Percentiles rank a stretch among this genome's conserved stretches.
phyloP scores from a whole-genome alignment of 148 eudicot genomes.

The Hydrangea macrophylla region DNA sequence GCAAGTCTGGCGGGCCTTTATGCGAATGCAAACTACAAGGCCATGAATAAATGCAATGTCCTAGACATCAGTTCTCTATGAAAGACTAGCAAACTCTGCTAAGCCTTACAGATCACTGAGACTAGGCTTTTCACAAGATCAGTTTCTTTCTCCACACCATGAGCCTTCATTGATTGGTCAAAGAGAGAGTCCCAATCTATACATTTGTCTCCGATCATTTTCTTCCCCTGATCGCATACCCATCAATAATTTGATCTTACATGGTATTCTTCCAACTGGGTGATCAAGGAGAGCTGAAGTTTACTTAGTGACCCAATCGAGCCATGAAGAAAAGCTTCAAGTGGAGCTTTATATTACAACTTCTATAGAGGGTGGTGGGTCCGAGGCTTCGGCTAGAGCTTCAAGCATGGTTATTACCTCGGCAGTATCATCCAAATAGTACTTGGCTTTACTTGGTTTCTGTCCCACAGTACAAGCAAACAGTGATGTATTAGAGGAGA shows the following conservation, averaged over 20 bases:
- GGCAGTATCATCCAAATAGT: constrained; percentile 42
- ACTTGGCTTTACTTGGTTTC: constrained; percentile 45
- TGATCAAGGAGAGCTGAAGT: constrained; percentile 3
- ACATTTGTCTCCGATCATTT: neutral
- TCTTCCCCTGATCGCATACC: constrained; percentile 1
- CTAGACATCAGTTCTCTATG: neutral
- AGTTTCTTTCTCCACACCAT: neutral
- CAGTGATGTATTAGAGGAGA: constrained; percentile 30
- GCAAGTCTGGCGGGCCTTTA: neutral
- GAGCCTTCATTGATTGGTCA: neutral
- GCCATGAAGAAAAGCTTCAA: constrained; percentile 1
- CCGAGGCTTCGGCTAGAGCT: constrained; percentile 35
- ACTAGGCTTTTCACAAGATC: neutral
- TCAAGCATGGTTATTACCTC: constrained; percentile 43
- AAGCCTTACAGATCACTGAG: neutral
- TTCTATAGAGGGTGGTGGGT: constrained; percentile 22
- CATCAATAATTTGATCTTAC: neutral
- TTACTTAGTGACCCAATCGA: neutral
- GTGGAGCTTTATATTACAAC: constrained; percentile 9
- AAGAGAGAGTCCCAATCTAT: constrained; percentile 12
- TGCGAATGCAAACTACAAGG: neutral
- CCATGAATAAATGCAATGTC: neutral
- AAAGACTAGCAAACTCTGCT: neutral
- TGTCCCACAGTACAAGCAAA: constrained; percentile 49
- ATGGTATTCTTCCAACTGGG: neutral